Base-by-base conservation (phyloP, 805 yeast species). In the Spathaspora gorwiae region DNA sequence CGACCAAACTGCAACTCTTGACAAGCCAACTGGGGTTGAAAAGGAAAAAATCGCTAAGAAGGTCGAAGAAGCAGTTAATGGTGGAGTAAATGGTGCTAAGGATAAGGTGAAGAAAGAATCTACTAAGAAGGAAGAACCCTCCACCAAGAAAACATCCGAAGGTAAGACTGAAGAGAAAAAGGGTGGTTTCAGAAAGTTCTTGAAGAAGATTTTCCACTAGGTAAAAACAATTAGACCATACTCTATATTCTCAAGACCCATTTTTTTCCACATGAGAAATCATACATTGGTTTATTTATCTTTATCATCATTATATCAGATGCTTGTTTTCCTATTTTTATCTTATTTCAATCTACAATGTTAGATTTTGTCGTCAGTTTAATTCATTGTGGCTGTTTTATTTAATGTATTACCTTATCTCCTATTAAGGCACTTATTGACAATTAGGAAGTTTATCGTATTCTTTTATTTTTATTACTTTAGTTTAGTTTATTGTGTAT, bases 21-120 rank as follows among this genome's bases (percentile, higher is more conserved):
- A 70, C 56, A 73, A 68, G 53, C 75, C 75, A 15, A 65, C 72
- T 33, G 63, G 58, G 29, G 60, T 68, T 27, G 73, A 71, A 56
- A 68, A 65, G 34, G 61, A 59, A 38, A 57, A 60, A 52, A 62
- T 68, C 47, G 60, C 68, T 26, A 57, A 62, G 45, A 68, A 68
- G 47, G 74, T 29, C 9, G 32, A 29, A 29, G 32, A 29, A 29
- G 12, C 32, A 11, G 32, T 29, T 6, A 29, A 29, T 29, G 32
- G 32, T 29, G 27, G 34, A 9, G 37, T 33, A 13, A 42, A 36
- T 13, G 40, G 35, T 39, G 39, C 37, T 15, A 15, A 13, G 9
- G 37, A 35, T 14, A 35, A 13, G 13, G 40, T 27, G 15, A 14
- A 26, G 39, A 35, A 6, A 15, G 27, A 19, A 19, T 8, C 32